These are phyloP conservation scores for Mortierella sp. DNA, from an alignment of 371 early-diverging fungal species.

Conservation along the genomic window DNA sequence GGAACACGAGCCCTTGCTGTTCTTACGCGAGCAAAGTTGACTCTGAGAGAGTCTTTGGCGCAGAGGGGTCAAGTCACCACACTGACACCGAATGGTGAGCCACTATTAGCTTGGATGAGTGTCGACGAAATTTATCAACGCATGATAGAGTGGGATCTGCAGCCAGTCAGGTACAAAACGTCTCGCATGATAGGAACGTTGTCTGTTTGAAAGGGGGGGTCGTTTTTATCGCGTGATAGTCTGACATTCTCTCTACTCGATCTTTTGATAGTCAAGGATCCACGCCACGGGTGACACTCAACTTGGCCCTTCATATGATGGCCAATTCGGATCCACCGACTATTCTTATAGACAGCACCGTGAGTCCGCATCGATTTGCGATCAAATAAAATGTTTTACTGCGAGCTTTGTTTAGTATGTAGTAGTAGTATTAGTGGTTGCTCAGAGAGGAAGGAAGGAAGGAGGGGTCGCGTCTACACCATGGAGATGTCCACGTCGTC, in stretches of 20 bases:
- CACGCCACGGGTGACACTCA: constrained; percentile 46
- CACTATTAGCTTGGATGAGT: constrained; percentile 36
- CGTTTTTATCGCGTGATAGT: too few species aligned
- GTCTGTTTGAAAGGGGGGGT: too few species aligned
- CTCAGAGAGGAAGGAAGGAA: too few species aligned
- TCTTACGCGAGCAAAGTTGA: constrained; percentile 19
- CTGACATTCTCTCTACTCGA: neutral
- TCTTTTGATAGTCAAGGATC: constrained; percentile 37
- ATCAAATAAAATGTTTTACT: constrained; percentile 1
- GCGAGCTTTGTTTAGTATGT: too few species aligned
- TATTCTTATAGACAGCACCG: constrained; percentile 36
- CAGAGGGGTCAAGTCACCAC: neutral
- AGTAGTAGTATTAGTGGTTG: too few species aligned
- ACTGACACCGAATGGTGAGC: too few species aligned
- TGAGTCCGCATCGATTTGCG: constrained; percentile 39
- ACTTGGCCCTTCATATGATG: constrained; percentile 52
- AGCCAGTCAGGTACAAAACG: constrained; percentile 40
- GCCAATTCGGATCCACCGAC: constrained; percentile 47
- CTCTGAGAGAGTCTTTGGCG: constrained; percentile 5
- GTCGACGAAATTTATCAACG: constrained; percentile 49
- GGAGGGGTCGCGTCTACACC: too few species aligned
- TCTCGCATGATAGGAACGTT: neutral
- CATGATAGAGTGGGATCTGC: constrained; percentile 51
- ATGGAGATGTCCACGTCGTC: constrained; percentile 1
- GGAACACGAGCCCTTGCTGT: constrained; percentile 45